Evolutionary conservation across 495 filamentous ascomycete species (phyloP).

Genomic region (Lepidopterella palustris): DNA sequence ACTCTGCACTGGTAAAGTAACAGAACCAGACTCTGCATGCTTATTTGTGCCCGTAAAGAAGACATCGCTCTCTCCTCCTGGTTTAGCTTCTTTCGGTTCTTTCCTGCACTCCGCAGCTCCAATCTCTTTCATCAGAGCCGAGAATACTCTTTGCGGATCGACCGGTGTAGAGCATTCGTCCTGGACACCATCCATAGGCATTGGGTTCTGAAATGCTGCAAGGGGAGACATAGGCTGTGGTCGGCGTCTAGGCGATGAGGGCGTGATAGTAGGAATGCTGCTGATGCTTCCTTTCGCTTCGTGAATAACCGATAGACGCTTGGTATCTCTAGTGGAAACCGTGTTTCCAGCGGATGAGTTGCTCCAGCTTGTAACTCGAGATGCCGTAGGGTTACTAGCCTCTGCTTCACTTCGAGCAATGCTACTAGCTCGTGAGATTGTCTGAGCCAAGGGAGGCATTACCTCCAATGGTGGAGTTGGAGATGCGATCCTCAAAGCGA

Average conservation of each 20-base stretch:
- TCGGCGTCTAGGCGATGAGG: slow-evolving; percentile 40
- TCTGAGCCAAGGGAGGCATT: not conserved
- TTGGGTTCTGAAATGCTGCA: slow-evolving; percentile 30
- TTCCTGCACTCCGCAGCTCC: not conserved
- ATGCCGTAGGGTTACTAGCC: slow-evolving; percentile 2
- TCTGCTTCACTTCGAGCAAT: slow-evolving; percentile 16
- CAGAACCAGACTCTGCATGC: not conserved
- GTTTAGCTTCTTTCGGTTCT: not conserved
- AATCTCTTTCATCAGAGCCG: slow-evolving; percentile 25
- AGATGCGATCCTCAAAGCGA: slow-evolving; percentile 6
- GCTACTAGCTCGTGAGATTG: slow-evolving; percentile 8
- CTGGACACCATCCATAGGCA: slow-evolving; percentile 12
- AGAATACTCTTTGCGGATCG: slow-evolving; percentile 25
- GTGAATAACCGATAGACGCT: slow-evolving; percentile 27
- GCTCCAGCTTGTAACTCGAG: slow-evolving; percentile 24
- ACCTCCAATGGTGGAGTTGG: not conserved
- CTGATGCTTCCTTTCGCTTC: slow-evolving; percentile 27
- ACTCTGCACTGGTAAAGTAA: slow-evolving; percentile 3
- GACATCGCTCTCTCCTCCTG: slow-evolving; percentile 4
- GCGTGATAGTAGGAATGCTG: slow-evolving; percentile 3
- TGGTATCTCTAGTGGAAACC: slow-evolving; percentile 13
- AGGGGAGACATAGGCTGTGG: slow-evolving; percentile 43
- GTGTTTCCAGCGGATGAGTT: slow-evolving; percentile 18
- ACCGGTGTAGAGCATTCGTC: slow-evolving; percentile 6
- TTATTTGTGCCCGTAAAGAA: not conserved